Conservation (phyloP, 768 basidiomycete genomes). For the Mycena filopes region DNA sequence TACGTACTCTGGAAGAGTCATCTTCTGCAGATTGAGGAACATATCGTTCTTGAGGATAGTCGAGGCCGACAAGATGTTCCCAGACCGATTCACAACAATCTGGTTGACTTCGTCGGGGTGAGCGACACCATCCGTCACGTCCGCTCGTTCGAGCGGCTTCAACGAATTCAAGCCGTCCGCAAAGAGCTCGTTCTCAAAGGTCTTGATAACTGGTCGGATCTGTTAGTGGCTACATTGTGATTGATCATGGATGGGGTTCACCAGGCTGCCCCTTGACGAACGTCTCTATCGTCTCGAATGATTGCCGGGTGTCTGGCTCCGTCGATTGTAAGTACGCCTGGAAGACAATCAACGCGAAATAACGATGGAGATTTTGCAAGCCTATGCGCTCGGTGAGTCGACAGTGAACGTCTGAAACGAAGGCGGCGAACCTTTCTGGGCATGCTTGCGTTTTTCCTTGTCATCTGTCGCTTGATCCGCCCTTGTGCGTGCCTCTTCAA, state of each 20-base stretch:
- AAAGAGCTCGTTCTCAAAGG: slow-evolving; percentile 91
- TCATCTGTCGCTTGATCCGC: slow-evolving; percentile 85
- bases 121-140: slow-evolving; percentile 73
- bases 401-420: slow-evolving; percentile 7
- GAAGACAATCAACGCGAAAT: slow-evolving; percentile 89
- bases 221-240: not conserved
- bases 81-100: slow-evolving; percentile 85
- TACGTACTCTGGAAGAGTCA: slow-evolving; percentile 91
- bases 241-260: slow-evolving; percentile 40
- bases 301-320: slow-evolving; percentile 80
- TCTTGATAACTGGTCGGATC: slow-evolving; percentile 79
- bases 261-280: slow-evolving; percentile 90
- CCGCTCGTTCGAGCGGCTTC: slow-evolving; percentile 82
- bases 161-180: slow-evolving; percentile 82
- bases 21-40: slow-evolving; percentile 94
- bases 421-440: slow-evolving; percentile 72
- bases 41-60: slow-evolving; percentile 97
- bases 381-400: slow-evolving; percentile 51
- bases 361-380: slow-evolving; percentile 82
- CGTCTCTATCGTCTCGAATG: slow-evolving; percentile 80
- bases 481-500: slow-evolving; percentile 81
- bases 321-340: slow-evolving; percentile 89
- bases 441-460: slow-evolving; percentile 69
- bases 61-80: slow-evolving; percentile 87
- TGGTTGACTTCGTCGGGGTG: slow-evolving; percentile 92